A percentile compares a stretch with the other conserved stretches of the same genome.
phyloP scores from a whole-genome alignment of 2,329 filamentous ascomycete species.

The Fusarium mexicanum region DNA sequence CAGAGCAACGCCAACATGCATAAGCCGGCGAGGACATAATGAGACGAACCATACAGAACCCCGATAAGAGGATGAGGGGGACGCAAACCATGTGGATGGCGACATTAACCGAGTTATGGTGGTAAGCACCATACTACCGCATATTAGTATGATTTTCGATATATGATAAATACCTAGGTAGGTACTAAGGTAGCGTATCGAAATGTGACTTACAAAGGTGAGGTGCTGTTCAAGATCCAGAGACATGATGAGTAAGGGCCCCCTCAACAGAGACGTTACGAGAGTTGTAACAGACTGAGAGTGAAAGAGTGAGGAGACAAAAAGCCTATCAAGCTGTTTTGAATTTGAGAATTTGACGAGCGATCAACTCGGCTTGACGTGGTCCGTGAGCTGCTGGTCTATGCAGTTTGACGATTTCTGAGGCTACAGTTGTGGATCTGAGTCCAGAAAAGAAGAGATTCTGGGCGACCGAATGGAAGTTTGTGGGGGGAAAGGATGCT shows the following conservation, averaged over 20 bases:
- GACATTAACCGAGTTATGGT: constrained; percentile 80
- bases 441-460: neutral
- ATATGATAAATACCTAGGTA: neutral
- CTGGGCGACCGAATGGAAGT: neutral
- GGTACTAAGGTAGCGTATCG: neutral
- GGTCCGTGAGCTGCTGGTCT: constrained; percentile 18
- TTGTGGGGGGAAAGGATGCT: neutral
- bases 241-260: constrained; percentile 58
- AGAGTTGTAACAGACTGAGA: neutral
- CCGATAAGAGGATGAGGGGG: constrained; percentile 76
- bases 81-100: constrained; percentile 84
- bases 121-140: constrained; percentile 81
- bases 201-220: constrained; percentile 71
- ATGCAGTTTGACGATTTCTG: constrained; percentile 12
- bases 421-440: constrained; percentile 28
- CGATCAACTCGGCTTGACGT: constrained; percentile 7
- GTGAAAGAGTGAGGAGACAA: constrained; percentile 7
- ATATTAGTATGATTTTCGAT: constrained; percentile 21
- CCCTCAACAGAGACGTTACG: constrained; percentile 20
- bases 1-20: neutral
- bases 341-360: constrained; percentile 14
- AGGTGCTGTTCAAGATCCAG: constrained; percentile 85
- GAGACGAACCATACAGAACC: constrained; percentile 73
- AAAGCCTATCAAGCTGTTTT: constrained; percentile 16
- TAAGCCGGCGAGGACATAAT: constrained; percentile 1